These are phyloP conservation scores for Rhodotorula sp. DNA, from an alignment of 1,284 basidiomycete species.

Conservation along the genomic window DNA sequence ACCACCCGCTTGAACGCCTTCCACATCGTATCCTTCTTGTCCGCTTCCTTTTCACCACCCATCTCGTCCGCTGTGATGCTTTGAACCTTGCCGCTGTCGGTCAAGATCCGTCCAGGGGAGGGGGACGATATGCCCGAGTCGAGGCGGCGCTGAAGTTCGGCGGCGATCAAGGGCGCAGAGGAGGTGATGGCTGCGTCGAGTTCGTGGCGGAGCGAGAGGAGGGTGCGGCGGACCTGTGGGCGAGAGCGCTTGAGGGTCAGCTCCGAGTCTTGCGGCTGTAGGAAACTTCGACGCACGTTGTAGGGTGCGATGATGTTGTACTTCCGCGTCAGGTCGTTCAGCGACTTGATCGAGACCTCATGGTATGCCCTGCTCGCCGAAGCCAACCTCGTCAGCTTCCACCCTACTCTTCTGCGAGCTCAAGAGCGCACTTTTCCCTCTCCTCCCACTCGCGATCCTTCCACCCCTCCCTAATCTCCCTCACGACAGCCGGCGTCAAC, in stretches of 20 bases:
- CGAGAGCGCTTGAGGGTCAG: background rate
- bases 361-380: conserved; percentile 58
- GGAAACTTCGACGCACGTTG: conserved; percentile 43
- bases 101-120: background rate
- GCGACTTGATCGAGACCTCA: conserved; percentile 63
- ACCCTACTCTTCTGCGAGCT: background rate
- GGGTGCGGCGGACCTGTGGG: conserved; percentile 61
- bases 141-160: conserved; percentile 58
- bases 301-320: conserved; percentile 79
- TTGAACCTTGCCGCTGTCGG: conserved; percentile 1
- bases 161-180: conserved; percentile 49
- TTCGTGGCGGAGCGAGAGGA: conserved; percentile 61
- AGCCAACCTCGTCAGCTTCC: background rate
- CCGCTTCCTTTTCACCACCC: conserved; percentile 34
- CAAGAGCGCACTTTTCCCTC: conserved; percentile 55
- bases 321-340: conserved; percentile 71
- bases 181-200: conserved; percentile 60
- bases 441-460: conserved; percentile 73
- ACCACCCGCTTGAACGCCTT: conserved; percentile 38
- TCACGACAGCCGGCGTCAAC: conserved; percentile 26
- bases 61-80: conserved; percentile 21
- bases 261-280: background rate
- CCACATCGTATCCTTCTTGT: conserved; percentile 40
- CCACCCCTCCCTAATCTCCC: conserved; percentile 54
- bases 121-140: conserved; percentile 7